These are phyloP conservation scores for Sugiyamaella neomexicana DNA, from an alignment of 1,139 yeast species.

Conservation along the genomic window DNA sequence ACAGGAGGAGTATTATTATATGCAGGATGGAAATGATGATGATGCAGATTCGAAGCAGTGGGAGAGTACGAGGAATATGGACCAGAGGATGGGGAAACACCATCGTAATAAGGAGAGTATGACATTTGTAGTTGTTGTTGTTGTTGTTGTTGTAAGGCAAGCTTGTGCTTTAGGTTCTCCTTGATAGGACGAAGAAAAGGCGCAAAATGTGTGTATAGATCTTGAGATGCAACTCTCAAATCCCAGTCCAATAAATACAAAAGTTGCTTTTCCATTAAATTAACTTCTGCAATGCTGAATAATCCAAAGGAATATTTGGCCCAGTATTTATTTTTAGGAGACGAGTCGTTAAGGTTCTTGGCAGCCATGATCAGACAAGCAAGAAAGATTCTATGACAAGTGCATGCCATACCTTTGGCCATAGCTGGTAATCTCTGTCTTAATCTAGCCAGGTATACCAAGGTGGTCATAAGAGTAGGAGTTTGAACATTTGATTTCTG, in stretches of 20 bases:
- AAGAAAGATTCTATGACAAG: constrained; percentile 87
- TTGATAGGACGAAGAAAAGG: constrained; percentile 79
- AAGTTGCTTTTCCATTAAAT: constrained; percentile 87
- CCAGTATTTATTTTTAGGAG: constrained; percentile 97
- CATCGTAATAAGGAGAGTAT: constrained; percentile 9
- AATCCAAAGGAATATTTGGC: constrained; percentile 85
- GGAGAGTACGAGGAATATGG: constrained; percentile 1
- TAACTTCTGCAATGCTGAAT: constrained; percentile 72
- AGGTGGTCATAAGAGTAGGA: constrained; percentile 89
- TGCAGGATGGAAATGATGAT: constrained; percentile 16
- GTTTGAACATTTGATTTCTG: constrained; percentile 88
- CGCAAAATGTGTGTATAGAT: constrained; percentile 64
- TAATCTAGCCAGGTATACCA: constrained; percentile 76
- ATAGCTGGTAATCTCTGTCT: constrained; percentile 78
- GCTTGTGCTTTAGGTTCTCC: constrained; percentile 30
- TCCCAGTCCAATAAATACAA: constrained; percentile 84
- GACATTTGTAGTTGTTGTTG: constrained; percentile 7
- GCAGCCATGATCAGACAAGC: constrained; percentile 89
- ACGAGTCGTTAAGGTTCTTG: constrained; percentile 85
- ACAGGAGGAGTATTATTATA: constrained; percentile 21
- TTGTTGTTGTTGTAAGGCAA: constrained; percentile 13
- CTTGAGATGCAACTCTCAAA: constrained; percentile 64
- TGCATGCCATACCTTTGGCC: constrained; percentile 90
- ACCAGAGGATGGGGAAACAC: neutral
- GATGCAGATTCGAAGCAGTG: neutral